Evolutionary conservation across 345 rosid species (phyloP).

Genomic region (Draba incana): DNA sequence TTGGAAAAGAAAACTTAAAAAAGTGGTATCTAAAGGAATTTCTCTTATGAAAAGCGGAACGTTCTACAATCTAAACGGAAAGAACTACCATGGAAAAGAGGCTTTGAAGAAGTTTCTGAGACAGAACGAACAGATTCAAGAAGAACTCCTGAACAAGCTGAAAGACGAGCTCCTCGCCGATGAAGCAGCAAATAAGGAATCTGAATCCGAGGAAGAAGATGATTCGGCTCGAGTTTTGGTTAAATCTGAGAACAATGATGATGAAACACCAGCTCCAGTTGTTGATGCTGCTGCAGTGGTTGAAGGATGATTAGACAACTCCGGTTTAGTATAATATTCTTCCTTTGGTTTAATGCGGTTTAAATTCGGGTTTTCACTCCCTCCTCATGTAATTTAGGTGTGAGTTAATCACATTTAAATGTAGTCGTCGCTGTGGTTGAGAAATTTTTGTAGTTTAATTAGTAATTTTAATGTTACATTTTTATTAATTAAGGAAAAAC

Average conservation of each 20-base stretch:
- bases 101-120: constrained; percentile 62
- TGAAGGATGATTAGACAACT: constrained; percentile 48
- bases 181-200: constrained; percentile 38
- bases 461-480: too few relatives aligned
- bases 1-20: too few relatives aligned
- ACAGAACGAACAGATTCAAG: constrained; percentile 50
- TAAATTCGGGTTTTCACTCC: constrained; percentile 27
- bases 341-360: constrained; percentile 22
- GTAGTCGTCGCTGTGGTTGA: constrained; percentile 3
- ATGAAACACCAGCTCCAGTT: constrained; percentile 52
- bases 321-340: constrained; percentile 28
- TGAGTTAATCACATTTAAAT: constrained; percentile 24
- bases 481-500: too few relatives aligned
- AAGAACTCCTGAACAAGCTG: constrained; percentile 67
- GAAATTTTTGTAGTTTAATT: constrained; percentile 3
- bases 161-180: constrained; percentile 57
- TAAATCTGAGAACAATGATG: constrained; percentile 62
- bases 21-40: too few relatives aligned
- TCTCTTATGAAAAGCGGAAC: too few relatives aligned
- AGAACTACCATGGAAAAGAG: constrained; percentile 78
- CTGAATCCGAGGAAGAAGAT: constrained; percentile 46
- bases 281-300: constrained; percentile 48
- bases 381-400: constrained; percentile 37
- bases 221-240: constrained; percentile 40
- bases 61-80: constrained; percentile 50